Evolutionary conservation across 345 rosid genomes (phyloP).

Genomic region (Hevea brasiliensis): DNA sequence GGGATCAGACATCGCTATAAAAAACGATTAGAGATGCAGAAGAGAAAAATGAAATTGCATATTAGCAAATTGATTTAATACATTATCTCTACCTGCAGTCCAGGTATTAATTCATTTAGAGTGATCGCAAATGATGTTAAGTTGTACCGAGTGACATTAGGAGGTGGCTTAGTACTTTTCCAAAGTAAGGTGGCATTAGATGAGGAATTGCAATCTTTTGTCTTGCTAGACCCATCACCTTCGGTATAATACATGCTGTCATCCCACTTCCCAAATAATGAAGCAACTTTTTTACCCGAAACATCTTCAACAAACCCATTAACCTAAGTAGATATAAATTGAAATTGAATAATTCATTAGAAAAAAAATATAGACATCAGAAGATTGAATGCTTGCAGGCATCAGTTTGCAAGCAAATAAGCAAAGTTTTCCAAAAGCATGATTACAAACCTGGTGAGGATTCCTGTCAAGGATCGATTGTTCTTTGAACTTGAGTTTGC

Average conservation of each 20-base stretch:
- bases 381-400: not conserved
- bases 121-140: constrained; percentile 92
- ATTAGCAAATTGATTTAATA: constrained; percentile 25
- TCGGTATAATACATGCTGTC: constrained; percentile 67
- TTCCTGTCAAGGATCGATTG: constrained; percentile 89
- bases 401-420: not conserved
- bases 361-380: constrained; percentile 1
- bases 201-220: constrained; percentile 52
- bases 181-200: constrained; percentile 69
- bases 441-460: constrained; percentile 71
- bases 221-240: constrained; percentile 57
- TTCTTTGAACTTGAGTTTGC: constrained; percentile 92
- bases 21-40: constrained; percentile 46
- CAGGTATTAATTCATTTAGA: constrained; percentile 87
- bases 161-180: constrained; percentile 73
- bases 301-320: constrained; percentile 84
- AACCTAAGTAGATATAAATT: constrained; percentile 46
- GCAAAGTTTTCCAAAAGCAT: not conserved
- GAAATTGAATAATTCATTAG: not conserved
- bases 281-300: constrained; percentile 61
- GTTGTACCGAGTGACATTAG: constrained; percentile 85
- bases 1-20: constrained; percentile 51
- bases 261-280: constrained; percentile 94
- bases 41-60: constrained; percentile 29
- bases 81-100: constrained; percentile 73